Evolutionary conservation across 805 yeast genomes (phyloP).

Genomic region (Saccharomyces paradoxus): DNA sequence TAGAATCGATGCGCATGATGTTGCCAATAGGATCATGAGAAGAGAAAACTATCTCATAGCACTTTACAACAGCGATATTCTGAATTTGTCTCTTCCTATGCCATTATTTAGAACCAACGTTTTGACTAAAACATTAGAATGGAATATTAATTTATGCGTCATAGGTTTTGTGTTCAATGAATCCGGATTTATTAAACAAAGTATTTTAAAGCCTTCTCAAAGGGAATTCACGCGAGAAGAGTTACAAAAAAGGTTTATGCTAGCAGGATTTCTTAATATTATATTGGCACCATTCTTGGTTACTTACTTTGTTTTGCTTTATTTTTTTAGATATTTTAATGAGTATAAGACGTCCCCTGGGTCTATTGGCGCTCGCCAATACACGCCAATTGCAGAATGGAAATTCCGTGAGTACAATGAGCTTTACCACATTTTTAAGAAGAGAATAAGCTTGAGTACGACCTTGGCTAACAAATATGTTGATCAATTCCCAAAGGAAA

Average conservation of each 20-base stretch:
- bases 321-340: constrained; percentile 85
- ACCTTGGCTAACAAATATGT: constrained; percentile 77
- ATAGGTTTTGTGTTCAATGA: constrained; percentile 78
- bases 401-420: constrained; percentile 90
- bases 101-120: constrained; percentile 37
- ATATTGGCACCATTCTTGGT: constrained; percentile 80
- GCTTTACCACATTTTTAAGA: constrained; percentile 76
- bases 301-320: constrained; percentile 68
- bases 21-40: constrained; percentile 93
- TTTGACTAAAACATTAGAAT: constrained; percentile 82
- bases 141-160: constrained; percentile 86
- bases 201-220: constrained; percentile 62
- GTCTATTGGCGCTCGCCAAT: constrained; percentile 72
- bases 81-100: constrained; percentile 56
- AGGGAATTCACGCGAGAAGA: constrained; percentile 61
- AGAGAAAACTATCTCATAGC: constrained; percentile 92
- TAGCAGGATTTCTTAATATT: constrained; percentile 82
- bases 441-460: constrained; percentile 66
- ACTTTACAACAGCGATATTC: constrained; percentile 65
- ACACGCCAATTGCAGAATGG: constrained; percentile 94
- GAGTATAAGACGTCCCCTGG: constrained; percentile 88
- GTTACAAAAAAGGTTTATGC: constrained; percentile 65
- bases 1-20: constrained; percentile 82
- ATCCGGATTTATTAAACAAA: constrained; percentile 70
- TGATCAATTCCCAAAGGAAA: constrained; percentile 85